phyloP scores from a whole-genome alignment of 495 filamentous ascomycete genomes.

The Friedmanniomyces endolithicus region DNA sequence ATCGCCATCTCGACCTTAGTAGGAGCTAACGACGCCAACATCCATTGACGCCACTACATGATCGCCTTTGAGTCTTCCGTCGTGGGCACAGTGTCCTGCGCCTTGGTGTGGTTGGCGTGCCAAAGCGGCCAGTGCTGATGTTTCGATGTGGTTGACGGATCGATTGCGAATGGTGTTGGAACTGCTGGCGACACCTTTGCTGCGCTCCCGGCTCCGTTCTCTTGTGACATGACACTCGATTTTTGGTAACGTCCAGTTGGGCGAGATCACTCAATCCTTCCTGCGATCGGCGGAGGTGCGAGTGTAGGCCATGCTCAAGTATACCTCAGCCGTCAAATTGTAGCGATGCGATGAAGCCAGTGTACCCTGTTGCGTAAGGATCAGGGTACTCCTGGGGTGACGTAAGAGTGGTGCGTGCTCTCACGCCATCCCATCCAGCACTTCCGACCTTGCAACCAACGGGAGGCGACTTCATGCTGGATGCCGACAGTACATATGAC shows the following conservation, averaged over 20 bases:
- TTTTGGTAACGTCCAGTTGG: not conserved
- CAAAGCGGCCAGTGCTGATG: not conserved
- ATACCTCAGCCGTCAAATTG: not conserved
- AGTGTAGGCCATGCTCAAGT: not conserved
- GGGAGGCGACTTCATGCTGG: not conserved
- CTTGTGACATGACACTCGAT: not conserved
- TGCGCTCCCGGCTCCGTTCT: not conserved
- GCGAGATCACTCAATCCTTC: not conserved
- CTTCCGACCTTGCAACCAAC: not conserved
- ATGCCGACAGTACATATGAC: not conserved
- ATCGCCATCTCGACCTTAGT: slow-evolving; percentile 1
- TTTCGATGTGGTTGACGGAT: not conserved
- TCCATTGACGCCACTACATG: not conserved
- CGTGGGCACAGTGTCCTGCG: not conserved
- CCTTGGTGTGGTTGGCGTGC: not conserved
- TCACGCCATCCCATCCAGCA: not conserved
- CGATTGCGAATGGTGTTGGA: not conserved
- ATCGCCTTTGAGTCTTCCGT: not conserved
- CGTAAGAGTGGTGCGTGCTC: not conserved
- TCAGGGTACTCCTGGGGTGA: not conserved
- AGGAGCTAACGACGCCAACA: not conserved
- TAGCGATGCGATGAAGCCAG: no score
- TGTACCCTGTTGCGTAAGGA: no score
- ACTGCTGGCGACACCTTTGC: not conserved
- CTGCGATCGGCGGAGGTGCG: not conserved